These are phyloP conservation scores for Shiraia bambusicola DNA, from an alignment of 2,329 filamentous ascomycete genomes.

Conservation along the genomic window DNA sequence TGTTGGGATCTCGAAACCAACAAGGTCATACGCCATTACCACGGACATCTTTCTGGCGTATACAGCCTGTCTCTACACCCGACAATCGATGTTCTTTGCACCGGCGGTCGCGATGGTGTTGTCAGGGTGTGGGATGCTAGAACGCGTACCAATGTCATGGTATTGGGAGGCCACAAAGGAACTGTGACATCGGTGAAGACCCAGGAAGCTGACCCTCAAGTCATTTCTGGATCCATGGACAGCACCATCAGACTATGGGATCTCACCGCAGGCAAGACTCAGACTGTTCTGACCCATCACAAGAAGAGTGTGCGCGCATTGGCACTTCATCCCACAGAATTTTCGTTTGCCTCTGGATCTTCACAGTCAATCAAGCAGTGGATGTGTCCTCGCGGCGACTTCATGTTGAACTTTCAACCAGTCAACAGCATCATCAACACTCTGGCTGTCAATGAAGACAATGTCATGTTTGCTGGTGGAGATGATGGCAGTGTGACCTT, in stretches of 20 bases:
- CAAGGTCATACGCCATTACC: slow-evolving; percentile 83
- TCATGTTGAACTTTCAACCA: slow-evolving; percentile 98
- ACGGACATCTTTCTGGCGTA: slow-evolving; percentile 93
- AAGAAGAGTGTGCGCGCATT: slow-evolving; percentile 93
- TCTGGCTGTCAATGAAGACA: slow-evolving; percentile 87
- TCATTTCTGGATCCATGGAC: slow-evolving; percentile 91
- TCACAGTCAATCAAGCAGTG: slow-evolving; percentile 97
- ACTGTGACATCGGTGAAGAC: slow-evolving; percentile 89
- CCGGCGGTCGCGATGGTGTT: slow-evolving; percentile 90
- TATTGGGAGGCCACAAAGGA: slow-evolving; percentile 84
- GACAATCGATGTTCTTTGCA: slow-evolving; percentile 90
- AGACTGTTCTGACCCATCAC: slow-evolving; percentile 95
- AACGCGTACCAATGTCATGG: slow-evolving; percentile 92
- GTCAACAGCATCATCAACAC: slow-evolving; percentile 98
- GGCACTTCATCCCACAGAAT: slow-evolving; percentile 84
- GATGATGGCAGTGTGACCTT: slow-evolving; percentile 97
- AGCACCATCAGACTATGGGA: slow-evolving; percentile 71
- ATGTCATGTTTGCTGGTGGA: slow-evolving; percentile 90
- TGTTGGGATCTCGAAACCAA: slow-evolving; percentile 99
- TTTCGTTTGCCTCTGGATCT: slow-evolving; percentile 91
- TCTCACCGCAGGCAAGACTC: slow-evolving; percentile 90
- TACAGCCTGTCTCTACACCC: slow-evolving; percentile 94
- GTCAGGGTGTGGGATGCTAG: slow-evolving; percentile 97
- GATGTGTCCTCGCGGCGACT: slow-evolving; percentile 96
- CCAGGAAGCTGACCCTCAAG: slow-evolving; percentile 93